Evolutionary conservation across 2,329 filamentous ascomycete genomes (phyloP).

Genomic region (Colletotrichum eremochloae): DNA sequence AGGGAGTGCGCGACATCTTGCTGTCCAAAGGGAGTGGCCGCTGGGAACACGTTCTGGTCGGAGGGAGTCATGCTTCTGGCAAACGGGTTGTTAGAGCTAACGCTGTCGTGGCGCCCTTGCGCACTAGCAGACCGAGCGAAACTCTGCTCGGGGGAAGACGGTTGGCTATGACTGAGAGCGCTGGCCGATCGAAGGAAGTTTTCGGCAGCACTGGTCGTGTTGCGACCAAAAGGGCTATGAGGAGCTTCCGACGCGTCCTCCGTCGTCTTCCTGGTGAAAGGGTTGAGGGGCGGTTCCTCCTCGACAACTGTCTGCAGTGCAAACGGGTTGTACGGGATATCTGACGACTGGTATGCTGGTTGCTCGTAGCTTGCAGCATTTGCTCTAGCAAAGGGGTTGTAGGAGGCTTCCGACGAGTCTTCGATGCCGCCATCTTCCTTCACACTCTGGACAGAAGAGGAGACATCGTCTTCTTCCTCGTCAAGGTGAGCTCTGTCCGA

Average conservation of each 20-base stretch:
- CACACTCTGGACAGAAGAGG: conserved; percentile 31
- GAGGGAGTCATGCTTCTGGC: conserved; percentile 22
- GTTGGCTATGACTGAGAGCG: conserved; percentile 2
- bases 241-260: neutral
- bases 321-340: conserved; percentile 31
- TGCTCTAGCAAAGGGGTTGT: conserved; percentile 25
- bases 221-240: conserved; percentile 24
- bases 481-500: conserved; percentile 18
- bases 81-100: conserved; percentile 24
- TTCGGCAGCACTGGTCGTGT: conserved; percentile 24
- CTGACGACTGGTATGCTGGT: conserved; percentile 1
- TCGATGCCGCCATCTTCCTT: conserved; percentile 18
- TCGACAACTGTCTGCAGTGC: conserved; percentile 7
- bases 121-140: conserved; percentile 23
- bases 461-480: conserved; percentile 3
- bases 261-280: neutral
- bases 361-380: neutral
- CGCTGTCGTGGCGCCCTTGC: conserved; percentile 4
- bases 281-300: neutral
- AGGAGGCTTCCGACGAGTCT: neutral
- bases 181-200: conserved; percentile 29
- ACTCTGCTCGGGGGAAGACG: conserved; percentile 10
- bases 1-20: neutral
- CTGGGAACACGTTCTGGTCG: conserved; percentile 7
- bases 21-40: neutral